Base-by-base conservation (phyloP, 2,329 filamentous ascomycete species). In the Pezicula radicicola region DNA sequence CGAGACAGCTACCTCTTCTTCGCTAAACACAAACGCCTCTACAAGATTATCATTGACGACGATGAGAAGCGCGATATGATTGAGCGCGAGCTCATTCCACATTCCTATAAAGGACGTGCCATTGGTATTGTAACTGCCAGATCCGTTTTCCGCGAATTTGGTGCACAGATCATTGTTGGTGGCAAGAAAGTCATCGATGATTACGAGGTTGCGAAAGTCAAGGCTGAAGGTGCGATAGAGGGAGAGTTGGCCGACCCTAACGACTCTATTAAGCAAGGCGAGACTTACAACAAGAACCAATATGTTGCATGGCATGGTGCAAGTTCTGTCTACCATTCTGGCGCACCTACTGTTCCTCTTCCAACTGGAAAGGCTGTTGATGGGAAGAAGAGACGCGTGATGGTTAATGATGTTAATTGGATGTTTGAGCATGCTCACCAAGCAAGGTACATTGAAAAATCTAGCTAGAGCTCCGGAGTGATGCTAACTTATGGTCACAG, bases 301-400 rank as follows among this genome's bases (percentile, higher is more conserved):
- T 99, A 97, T 66, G 94, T 99, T 27, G 94, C 94, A 27, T 99
- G 94, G 94, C 92, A 96, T 68, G 94, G 94, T 46, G 94, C 94
- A 45, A 97, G 93, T 68, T 87, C 89, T 37, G 94, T 99, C 21
- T 99, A 99, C 68, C 91, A 97, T 68, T 91, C 89, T 12, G 86
- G 85, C 51, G 82, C 80, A 1, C 89, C 91, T 1, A 85, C 87
- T 19, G 84, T 89, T n/a, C 90, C 91, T 2, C 76, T 87, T 52
- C 84, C 84, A 30, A 85, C 78, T 54, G 88, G 88, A 52, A 96
- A 95, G 70, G 77, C 75, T 33, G 70, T 84, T 7, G 89, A 92
- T 60, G 80, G 81, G 57, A 96, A 95, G 75, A 91, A 90, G 75
- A 82, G 88, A 60, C 88, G 88, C 62, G 88, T 96, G 37, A 88